Conservation (phyloP, 345 rosid genomes). For the Euclidium syriacum region DNA sequence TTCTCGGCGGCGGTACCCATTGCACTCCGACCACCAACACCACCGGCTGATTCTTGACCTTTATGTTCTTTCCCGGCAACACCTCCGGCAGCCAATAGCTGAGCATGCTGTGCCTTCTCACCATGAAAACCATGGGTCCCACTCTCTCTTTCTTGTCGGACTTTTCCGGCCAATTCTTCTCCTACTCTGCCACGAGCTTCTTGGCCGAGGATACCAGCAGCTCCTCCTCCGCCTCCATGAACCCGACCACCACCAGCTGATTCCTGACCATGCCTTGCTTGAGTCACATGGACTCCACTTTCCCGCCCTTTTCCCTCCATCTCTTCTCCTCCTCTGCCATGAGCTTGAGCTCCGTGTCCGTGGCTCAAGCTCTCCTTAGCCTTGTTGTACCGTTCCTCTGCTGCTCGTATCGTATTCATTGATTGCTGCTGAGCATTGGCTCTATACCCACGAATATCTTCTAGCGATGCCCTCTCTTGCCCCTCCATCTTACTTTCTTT, state of each 20-base stretch:
- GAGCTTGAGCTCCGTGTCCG: slow-evolving; percentile 10
- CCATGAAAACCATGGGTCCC: background rate
- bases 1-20: background rate
- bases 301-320: slow-evolving; percentile 5
- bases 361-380: slow-evolving; percentile 33
- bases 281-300: slow-evolving; percentile 23
- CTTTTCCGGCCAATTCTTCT: background rate
- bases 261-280: background rate
- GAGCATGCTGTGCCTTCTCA: slow-evolving; percentile 11
- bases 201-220: background rate
- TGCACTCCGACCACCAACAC: slow-evolving; percentile 3
- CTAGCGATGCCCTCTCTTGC: slow-evolving; percentile 31
- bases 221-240: slow-evolving; percentile 17
- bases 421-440: slow-evolving; percentile 54
- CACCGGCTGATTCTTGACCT: slow-evolving; percentile 7
- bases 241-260: background rate
- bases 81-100: slow-evolving; percentile 13
- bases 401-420: slow-evolving; percentile 38
- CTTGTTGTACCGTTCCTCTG: slow-evolving; percentile 47
- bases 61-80: slow-evolving; percentile 15
- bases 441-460: slow-evolving; percentile 44
- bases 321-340: background rate
- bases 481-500: background rate
- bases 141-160: slow-evolving; percentile 7
- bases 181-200: slow-evolving; percentile 16